Evolutionary conservation across 208 protist species (phyloP).

Genomic region (Novymonas esmeraldas): DNA sequence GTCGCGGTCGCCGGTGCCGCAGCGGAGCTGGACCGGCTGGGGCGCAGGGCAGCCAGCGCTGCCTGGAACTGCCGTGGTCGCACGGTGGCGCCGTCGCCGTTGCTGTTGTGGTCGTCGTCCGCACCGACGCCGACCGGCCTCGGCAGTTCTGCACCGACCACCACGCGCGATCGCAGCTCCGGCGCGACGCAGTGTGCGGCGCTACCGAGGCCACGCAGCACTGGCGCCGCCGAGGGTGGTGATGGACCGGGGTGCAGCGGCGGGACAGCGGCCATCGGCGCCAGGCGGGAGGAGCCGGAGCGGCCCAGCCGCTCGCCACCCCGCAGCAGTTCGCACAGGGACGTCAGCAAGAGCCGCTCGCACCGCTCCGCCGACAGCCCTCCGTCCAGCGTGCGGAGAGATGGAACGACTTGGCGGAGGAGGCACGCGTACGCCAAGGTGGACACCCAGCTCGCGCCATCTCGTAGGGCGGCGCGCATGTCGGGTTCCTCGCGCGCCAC

Average conservation of each 20-base stretch:
- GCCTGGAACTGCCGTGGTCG: conserved; percentile 25
- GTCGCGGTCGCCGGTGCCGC: conserved; percentile 5
- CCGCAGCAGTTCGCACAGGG: conserved; percentile 14
- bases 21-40: conserved; percentile 13
- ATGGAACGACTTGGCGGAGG: conserved; percentile 27
- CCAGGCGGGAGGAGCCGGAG: background rate
- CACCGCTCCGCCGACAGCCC: conserved; percentile 8
- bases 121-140: background rate
- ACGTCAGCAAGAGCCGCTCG: conserved; percentile 12
- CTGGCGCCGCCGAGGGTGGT: background rate
- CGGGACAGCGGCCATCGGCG: conserved; percentile 1
- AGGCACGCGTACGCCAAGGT: conserved; percentile 24
- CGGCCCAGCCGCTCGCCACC: background rate
- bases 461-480: background rate
- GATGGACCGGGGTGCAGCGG: conserved; percentile 19
- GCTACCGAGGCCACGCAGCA: conserved; percentile 21
- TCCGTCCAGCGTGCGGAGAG: conserved; percentile 13
- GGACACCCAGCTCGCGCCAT: conserved; percentile 13
- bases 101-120: too few species aligned
- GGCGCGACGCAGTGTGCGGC: conserved; percentile 19
- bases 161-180: conserved; percentile 32
- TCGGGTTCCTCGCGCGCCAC: background rate
- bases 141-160: conserved; percentile 7
- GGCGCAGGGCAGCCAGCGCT: conserved; percentile 28
- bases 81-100: background rate